These are phyloP conservation scores for Skeletonema grethae DNA, from an alignment of 108 stramenopile genomes.

Conservation along the genomic window DNA sequence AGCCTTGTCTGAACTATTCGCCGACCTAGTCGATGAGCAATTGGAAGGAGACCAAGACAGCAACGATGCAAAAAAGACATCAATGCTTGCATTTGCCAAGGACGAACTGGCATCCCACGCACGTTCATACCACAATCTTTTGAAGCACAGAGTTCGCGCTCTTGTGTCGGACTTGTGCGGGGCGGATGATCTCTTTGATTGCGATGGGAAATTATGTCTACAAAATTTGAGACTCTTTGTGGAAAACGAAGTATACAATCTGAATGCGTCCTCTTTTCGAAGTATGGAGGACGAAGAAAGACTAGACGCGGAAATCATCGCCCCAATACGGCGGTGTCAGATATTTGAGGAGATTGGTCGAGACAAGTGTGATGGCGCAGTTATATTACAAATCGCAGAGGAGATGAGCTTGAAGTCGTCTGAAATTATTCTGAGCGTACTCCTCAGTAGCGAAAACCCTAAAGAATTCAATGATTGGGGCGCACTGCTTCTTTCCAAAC, in stretches of 20 bases:
- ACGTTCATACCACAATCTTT: slow-evolving; percentile 49
- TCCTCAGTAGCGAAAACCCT: slow-evolving; percentile 32
- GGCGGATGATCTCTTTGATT: slow-evolving; percentile 46
- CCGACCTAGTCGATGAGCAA: slow-evolving; percentile 50
- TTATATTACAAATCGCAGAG: slow-evolving; percentile 47
- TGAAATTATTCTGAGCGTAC: slow-evolving; percentile 59
- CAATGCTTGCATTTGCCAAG: slow-evolving; percentile 76
- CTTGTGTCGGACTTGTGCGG: slow-evolving; percentile 71
- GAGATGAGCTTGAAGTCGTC: slow-evolving; percentile 54
- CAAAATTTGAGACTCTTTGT: slow-evolving; percentile 67
- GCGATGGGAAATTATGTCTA: slow-evolving; percentile 48
- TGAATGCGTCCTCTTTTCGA: slow-evolving; percentile 59
- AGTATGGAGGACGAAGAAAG: slow-evolving; percentile 68
- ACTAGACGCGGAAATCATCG: slow-evolving; percentile 57
- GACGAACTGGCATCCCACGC: slow-evolving; percentile 77
- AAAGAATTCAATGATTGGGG: slow-evolving; percentile 87
- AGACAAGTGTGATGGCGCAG: slow-evolving; percentile 68
- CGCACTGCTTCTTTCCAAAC: slow-evolving; percentile 78
- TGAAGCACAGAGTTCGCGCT: slow-evolving; percentile 41
- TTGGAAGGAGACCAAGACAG: slow-evolving; percentile 21
- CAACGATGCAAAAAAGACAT: slow-evolving; percentile 22
- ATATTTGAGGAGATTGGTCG: slow-evolving; percentile 54
- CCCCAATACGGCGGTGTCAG: slow-evolving; percentile 55
- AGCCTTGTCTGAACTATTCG: slow-evolving; percentile 64
- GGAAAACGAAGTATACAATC: slow-evolving; percentile 65